phyloP scores from a whole-genome alignment of 176 grass and related monocot genomes.

The Cocos nucifera region DNA sequence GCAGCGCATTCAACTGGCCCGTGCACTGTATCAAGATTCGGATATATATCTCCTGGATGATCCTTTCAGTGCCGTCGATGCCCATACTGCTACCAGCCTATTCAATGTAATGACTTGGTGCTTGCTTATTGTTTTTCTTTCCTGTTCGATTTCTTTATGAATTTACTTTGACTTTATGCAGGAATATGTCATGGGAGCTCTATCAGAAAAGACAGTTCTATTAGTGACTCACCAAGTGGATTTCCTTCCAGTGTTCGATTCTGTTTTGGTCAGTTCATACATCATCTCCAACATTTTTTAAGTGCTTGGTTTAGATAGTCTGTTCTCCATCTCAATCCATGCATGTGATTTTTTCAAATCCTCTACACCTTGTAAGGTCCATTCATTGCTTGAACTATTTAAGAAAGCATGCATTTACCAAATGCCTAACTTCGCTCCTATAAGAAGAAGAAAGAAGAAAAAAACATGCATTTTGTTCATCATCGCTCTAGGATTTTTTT shows the following conservation, averaged over 20 bases:
- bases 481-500: too few species aligned
- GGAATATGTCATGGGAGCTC: conserved; percentile 80
- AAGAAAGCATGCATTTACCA: too few species aligned
- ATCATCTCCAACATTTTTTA: too few species aligned
- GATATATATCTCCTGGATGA: conserved; percentile 91
- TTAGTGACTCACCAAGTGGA: conserved; percentile 95
- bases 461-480: too few species aligned
- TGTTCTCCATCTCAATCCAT: too few species aligned
- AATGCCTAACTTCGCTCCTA: too few species aligned
- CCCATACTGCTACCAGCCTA: conserved; percentile 67
- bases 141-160: too few species aligned
- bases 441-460: too few species aligned
- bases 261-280: conserved; percentile 37
- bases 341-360: too few species aligned
- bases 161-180: conserved; percentile 7
- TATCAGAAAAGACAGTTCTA: conserved; percentile 73
- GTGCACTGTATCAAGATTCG: conserved; percentile 79
- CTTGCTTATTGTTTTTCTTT: background rate
- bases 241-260: conserved; percentile 75
- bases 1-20: conserved; percentile 83
- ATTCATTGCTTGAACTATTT: too few species aligned
- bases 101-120: conserved; percentile 52
- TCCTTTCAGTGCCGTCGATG: conserved; percentile 95
- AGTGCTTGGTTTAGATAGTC: background rate
- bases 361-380: too few species aligned